phyloP scores from a whole-genome alignment of 768 basidiomycete genomes.

The Trametes meyenii region DNA sequence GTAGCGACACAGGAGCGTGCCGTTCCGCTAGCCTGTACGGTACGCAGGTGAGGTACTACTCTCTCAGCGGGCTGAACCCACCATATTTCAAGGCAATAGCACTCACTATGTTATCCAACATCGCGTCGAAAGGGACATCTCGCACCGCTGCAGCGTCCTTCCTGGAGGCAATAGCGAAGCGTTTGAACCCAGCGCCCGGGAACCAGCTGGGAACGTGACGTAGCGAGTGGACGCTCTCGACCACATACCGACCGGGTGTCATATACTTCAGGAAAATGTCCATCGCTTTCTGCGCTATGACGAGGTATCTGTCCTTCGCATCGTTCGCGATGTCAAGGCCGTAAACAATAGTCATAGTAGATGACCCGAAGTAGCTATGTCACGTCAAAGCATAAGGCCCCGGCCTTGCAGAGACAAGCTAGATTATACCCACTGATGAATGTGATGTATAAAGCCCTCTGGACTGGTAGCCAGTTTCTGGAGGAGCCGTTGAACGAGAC shows the following conservation, averaged over 20 bases:
- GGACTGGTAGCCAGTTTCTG: slow-evolving; percentile 1
- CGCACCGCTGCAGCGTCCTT: slow-evolving; percentile 20
- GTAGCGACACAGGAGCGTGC: slow-evolving; percentile 6
- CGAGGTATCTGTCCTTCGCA: slow-evolving; percentile 21
- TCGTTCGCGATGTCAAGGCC: slow-evolving; percentile 23
- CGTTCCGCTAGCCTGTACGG: not conserved
- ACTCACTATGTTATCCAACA: slow-evolving; percentile 14
- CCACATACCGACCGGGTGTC: slow-evolving; percentile 44
- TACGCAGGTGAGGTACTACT: not conserved
- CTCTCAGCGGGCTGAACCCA: too few species aligned
- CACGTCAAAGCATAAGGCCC: too few species aligned
- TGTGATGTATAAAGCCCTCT: slow-evolving; percentile 4
- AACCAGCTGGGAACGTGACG: slow-evolving; percentile 31
- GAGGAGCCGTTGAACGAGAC: slow-evolving; percentile 5
- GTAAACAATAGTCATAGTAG: slow-evolving; percentile 27
- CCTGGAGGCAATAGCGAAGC: slow-evolving; percentile 22
- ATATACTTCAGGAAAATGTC: slow-evolving; percentile 19
- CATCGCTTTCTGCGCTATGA: slow-evolving; percentile 22
- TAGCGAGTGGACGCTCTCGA: slow-evolving; percentile 39
- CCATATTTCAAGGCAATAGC: too few species aligned
- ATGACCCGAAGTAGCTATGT: slow-evolving; percentile 8
- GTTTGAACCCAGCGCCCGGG: slow-evolving; percentile 33
- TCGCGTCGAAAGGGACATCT: slow-evolving; percentile 27
- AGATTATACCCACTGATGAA: not conserved
- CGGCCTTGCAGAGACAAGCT: too few species aligned